Percentiles rank a stretch among this genome's conserved stretches.
phyloP scores from a whole-genome alignment of 352 stramenopile genomes.

The Phytophthora pistaciae region DNA sequence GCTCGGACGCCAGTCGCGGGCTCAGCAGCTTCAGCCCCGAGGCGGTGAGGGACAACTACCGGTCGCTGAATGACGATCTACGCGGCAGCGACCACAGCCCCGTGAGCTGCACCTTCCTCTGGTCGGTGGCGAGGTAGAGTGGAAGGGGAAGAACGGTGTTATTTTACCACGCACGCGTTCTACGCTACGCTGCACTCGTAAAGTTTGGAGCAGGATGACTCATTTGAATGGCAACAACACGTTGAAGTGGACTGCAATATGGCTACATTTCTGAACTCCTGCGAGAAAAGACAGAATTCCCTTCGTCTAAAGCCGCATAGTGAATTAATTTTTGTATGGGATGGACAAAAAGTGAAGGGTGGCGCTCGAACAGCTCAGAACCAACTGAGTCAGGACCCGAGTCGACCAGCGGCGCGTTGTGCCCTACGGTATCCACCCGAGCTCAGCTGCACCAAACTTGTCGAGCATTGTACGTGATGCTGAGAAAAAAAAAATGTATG shows the following conservation, averaged over 20 bases:
- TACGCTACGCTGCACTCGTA: neutral
- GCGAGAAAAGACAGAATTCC: constrained; percentile 8
- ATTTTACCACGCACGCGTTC: neutral
- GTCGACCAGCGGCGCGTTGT: constrained; percentile 13
- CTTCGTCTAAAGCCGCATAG: constrained; percentile 9
- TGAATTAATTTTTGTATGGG: neutral
- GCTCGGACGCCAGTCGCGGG: constrained; percentile 24
- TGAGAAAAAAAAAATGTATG: constrained; percentile 25
- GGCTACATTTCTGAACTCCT: constrained; percentile 28
- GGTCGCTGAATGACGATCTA: constrained; percentile 65
- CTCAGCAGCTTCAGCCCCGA: constrained; percentile 22
- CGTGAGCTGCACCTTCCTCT: constrained; percentile 65
- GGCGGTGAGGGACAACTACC: constrained; percentile 62
- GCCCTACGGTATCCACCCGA: neutral
- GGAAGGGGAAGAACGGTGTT: no score
- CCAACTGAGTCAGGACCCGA: neutral
- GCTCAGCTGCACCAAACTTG: constrained; percentile 5
- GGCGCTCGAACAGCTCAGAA: neutral
- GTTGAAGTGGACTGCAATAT: constrained; percentile 21
- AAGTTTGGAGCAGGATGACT: constrained; percentile 1
- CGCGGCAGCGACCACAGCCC: constrained; percentile 74
- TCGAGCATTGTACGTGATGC: constrained; percentile 11
- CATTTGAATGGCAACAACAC: neutral
- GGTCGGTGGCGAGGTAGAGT: constrained; percentile 27
- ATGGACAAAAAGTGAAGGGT: neutral